phyloP scores from a whole-genome alignment of 768 basidiomycete genomes.

The Auricularia cornea region DNA sequence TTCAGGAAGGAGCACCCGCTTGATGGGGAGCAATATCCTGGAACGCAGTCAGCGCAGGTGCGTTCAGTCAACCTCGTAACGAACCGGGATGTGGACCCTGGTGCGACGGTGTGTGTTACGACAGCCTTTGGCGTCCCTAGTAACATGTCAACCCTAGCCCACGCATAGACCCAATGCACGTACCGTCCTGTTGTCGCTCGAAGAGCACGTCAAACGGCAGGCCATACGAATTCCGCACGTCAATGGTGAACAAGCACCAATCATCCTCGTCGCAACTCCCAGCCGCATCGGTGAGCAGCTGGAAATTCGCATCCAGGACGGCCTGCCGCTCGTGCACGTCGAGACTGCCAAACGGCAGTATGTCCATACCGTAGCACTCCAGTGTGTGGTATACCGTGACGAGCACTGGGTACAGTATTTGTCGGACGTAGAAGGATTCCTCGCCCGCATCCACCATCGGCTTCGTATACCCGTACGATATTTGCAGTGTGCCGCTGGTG shows the following conservation, averaged over 20 bases:
- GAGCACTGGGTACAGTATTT: constrained; percentile 77
- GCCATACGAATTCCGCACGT: constrained; percentile 88
- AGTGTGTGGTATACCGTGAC: constrained; percentile 96
- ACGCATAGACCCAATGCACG: constrained; percentile 1
- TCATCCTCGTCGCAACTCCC: constrained; percentile 28
- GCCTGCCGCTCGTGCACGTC: constrained; percentile 4
- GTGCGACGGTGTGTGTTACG: constrained; percentile 60
- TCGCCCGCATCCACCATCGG: constrained; percentile 20
- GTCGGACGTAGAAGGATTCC: constrained; percentile 74
- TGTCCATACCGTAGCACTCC: constrained; percentile 75
- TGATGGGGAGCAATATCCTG: constrained; percentile 64
- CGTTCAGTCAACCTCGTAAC: constrained; percentile 11
- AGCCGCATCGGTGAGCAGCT: constrained; percentile 15
- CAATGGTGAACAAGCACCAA: constrained; percentile 83
- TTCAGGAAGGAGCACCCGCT: constrained; percentile 55
- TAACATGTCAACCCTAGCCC: neutral
- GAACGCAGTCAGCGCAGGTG: neutral
- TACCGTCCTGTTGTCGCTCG: constrained; percentile 56
- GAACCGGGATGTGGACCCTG: constrained; percentile 78
- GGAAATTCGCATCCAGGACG: constrained; percentile 11
- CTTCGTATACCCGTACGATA: constrained; percentile 64
- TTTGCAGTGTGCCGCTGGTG: constrained; percentile 66
- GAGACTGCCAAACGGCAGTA: constrained; percentile 50
- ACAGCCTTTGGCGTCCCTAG: constrained; percentile 34
- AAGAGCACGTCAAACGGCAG: constrained; percentile 86